Evolutionary conservation across 1,284 basidiomycete species (phyloP), one percentile per base, ranked within the genome.

Genomic region (Apiotrichum montevideense): DNA sequence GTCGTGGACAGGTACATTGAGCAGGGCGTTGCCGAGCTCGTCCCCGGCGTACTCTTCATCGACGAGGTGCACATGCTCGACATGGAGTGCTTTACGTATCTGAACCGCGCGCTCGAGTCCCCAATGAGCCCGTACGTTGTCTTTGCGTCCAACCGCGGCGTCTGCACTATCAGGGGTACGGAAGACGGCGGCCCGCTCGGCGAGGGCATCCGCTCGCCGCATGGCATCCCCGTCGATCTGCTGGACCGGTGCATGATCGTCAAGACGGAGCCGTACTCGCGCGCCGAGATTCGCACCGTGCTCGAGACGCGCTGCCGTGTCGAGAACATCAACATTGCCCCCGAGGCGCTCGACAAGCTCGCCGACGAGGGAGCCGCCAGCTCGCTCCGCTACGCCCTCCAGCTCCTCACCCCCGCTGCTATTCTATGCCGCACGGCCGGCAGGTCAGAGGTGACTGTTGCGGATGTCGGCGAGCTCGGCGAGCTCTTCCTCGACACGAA

Each of bases 31-130:
- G 95, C 96, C 21, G 95, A 98, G 78, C 85, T 98, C 35, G 89
- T 98, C 1, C 95, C 95, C 8, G 95, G 95, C 13, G 95, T 98
- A 1, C 86, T 98, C 8, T 98, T 98, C 78, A 96, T 98, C 65
- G 96, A 98, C 75, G 96, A 98, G 84, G 93, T 98, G 21, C 95
- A 98, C 79, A 98, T 98, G 95, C 86, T 98, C 63, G 95, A 98
- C 77, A 94, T 98, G 72, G 96, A 98, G 77, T 97, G 94, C 77
- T 98, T 98, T 80, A 98, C 95, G 7, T 98, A 96, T 78, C 83
- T 98, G 51, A 98, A 98, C 77, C 87, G 93, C 11, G 84, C 97
- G 7, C 82, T 98, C 54, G 95, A 98, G 77, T 93, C 91, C 1
- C 87, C 90, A 14, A 92, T 98, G 85, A 91, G 92, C 13, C 95